Conservation (phyloP, 768 basidiomycete genomes). For the Rhodosporidiobolus sp. region DNA sequence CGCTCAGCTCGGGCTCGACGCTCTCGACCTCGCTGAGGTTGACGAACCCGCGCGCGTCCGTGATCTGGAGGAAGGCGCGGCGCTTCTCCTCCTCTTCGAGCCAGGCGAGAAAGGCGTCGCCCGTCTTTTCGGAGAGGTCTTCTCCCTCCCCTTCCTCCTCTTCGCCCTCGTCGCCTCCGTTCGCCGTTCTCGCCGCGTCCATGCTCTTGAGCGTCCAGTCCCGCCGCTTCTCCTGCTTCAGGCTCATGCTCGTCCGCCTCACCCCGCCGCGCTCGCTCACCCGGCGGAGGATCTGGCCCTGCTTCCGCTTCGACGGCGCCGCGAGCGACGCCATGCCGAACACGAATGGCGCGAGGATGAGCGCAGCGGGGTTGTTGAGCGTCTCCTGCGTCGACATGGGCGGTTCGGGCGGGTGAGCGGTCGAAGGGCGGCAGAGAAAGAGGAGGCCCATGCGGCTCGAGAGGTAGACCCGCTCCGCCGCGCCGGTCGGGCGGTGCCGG, state of each 20-base stretch:
- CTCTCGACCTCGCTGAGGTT: slow-evolving; percentile 68
- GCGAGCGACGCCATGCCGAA: slow-evolving; percentile 27
- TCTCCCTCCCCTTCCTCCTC: neutral
- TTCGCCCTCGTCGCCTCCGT: slow-evolving; percentile 21
- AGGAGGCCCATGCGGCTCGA: slow-evolving; percentile 69
- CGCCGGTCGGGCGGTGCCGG: slow-evolving; percentile 62
- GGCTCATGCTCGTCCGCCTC: neutral
- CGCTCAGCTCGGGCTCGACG: slow-evolving; percentile 50
- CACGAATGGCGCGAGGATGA: slow-evolving; percentile 27
- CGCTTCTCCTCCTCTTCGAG: slow-evolving; percentile 45
- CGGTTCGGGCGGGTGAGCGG: slow-evolving; percentile 67
- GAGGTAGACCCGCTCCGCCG: slow-evolving; percentile 60
- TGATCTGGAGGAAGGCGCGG: slow-evolving; percentile 47
- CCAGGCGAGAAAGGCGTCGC: slow-evolving; percentile 35
- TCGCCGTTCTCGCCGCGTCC: neutral
- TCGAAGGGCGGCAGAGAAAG: slow-evolving; percentile 58
- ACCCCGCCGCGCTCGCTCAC: neutral
- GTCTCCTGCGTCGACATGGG: slow-evolving; percentile 47
- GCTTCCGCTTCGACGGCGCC: slow-evolving; percentile 12
- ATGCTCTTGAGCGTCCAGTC: slow-evolving; percentile 57
- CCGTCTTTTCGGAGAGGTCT: slow-evolving; percentile 1
- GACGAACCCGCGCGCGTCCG: slow-evolving; percentile 56
- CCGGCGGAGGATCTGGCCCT: slow-evolving; percentile 9
- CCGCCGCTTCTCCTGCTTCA: slow-evolving; percentile 53
- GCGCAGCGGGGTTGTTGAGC: slow-evolving; percentile 43